phyloP scores from a whole-genome alignment of 345 rosid species.

The Ailanthus altissimus region DNA sequence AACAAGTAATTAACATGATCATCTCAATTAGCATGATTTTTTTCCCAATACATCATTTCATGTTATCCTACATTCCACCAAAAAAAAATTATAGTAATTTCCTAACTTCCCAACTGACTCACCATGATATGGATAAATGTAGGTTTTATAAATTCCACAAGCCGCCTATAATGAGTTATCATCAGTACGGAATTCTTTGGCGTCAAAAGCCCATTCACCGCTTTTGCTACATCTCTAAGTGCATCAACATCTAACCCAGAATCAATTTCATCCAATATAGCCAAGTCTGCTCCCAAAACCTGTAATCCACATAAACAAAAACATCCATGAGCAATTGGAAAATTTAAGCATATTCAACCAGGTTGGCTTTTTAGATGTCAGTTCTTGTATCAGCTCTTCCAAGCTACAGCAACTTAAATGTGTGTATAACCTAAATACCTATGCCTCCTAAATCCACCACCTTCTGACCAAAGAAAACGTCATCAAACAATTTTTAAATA shows the following conservation, averaged over 20 bases:
- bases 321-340: conserved; percentile 7
- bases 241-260: conserved; percentile 98
- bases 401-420: background rate
- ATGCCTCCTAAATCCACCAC: background rate
- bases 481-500: background rate
- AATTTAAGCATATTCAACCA: background rate
- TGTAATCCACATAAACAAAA: conserved; percentile 24
- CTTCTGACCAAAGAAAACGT: background rate
- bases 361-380: background rate
- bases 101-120: conserved; percentile 27
- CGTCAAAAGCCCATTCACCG: conserved; percentile 87
- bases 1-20: background rate
- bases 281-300: conserved; percentile 93
- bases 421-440: background rate
- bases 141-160: conserved; percentile 78
- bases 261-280: conserved; percentile 94
- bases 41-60: no score
- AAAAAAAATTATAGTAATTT: background rate
- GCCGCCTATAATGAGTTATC: conserved; percentile 89
- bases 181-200: conserved; percentile 82
- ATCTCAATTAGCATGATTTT: background rate
- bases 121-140: conserved; percentile 86
- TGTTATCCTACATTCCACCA: background rate
- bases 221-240: conserved; percentile 84
- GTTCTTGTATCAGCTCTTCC: background rate